These are phyloP conservation scores for Hippophae rhamnoides DNA, from an alignment of 306 rosid species.

Conservation along the genomic window DNA sequence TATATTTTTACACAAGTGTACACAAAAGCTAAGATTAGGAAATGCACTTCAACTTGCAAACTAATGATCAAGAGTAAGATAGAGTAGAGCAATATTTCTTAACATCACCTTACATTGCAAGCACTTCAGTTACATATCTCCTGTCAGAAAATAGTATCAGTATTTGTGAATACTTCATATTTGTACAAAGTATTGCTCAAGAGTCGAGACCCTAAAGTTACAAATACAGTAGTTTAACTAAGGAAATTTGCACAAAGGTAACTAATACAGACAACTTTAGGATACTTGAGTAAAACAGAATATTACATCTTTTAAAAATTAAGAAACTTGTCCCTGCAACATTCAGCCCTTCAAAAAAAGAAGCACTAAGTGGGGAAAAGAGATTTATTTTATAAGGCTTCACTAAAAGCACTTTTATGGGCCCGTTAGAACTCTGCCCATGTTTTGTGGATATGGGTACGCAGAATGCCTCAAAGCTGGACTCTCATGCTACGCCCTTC, in stretches of 20 bases:
- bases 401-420: slow-evolving; percentile 40
- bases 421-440: slow-evolving; percentile 78
- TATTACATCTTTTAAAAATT: slow-evolving; percentile 23
- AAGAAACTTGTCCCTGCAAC: slow-evolving; percentile 25
- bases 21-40: too few species aligned
- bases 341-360: slow-evolving; percentile 22
- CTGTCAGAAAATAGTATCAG: slow-evolving; percentile 34
- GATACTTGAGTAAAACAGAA: slow-evolving; percentile 24
- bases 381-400: slow-evolving; percentile 22
- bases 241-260: slow-evolving; percentile 27
- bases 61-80: too few species aligned
- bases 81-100: neutral
- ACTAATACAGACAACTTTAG: slow-evolving; percentile 33
- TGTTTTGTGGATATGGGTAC: slow-evolving; percentile 61
- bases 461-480: slow-evolving; percentile 51
- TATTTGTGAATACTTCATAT: slow-evolving; percentile 27
- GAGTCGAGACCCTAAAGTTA: slow-evolving; percentile 25
- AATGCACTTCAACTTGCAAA: too few species aligned
- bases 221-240: slow-evolving; percentile 40
- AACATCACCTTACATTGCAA: slow-evolving; percentile 29
- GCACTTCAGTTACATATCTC: slow-evolving; percentile 39
- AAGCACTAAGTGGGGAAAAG: neutral
- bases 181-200: slow-evolving; percentile 42
- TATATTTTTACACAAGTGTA: too few species aligned
- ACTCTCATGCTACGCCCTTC: slow-evolving; percentile 29